phyloP scores from a whole-genome alignment of 495 filamentous ascomycete genomes.

The Hyaloscypha finlandica region DNA sequence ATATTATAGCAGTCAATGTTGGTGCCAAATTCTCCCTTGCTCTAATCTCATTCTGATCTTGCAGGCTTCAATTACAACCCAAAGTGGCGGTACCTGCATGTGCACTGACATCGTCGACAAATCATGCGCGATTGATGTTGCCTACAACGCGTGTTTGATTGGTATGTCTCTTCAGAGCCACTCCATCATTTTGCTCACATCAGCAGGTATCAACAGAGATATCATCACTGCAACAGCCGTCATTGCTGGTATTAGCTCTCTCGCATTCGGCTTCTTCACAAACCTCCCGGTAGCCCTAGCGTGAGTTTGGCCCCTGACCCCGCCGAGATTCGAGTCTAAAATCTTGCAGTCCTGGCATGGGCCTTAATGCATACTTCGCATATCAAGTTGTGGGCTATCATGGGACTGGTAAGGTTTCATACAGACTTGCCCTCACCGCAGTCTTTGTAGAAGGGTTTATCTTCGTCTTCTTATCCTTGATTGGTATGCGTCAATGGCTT shows the following conservation, averaged over 20 bases:
- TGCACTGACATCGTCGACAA: conserved; percentile 53
- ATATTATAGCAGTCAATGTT: conserved; percentile 66
- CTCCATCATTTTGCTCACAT: not conserved
- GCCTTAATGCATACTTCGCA: conserved; percentile 83
- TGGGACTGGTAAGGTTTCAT: conserved; percentile 66
- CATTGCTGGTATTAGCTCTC: conserved; percentile 56
- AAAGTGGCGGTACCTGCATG: conserved; percentile 69
- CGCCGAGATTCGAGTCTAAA: conserved; percentile 27
- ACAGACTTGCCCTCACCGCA: conserved; percentile 72
- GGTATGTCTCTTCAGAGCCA: conserved; percentile 29
- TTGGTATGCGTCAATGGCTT: conserved; percentile 83
- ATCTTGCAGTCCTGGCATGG: conserved; percentile 67
- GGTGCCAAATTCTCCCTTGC: not conserved
- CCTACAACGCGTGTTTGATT: conserved; percentile 56
- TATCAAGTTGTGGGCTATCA: conserved; percentile 80
- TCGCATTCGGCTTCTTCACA: conserved; percentile 54
- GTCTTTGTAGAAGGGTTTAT: conserved; percentile 79
- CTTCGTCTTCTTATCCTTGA: conserved; percentile 63
- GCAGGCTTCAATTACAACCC: conserved; percentile 55
- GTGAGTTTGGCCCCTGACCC: conserved; percentile 50
- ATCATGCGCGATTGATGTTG: conserved; percentile 54
- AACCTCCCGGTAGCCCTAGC: conserved; percentile 56
- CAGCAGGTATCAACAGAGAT: conserved; percentile 66
- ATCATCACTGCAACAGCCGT: conserved; percentile 78
- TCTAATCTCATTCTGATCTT: conserved; percentile 11